These are phyloP conservation scores for Auricularia auricula-judae DNA, from an alignment of 768 basidiomycete genomes.

Conservation along the genomic window DNA sequence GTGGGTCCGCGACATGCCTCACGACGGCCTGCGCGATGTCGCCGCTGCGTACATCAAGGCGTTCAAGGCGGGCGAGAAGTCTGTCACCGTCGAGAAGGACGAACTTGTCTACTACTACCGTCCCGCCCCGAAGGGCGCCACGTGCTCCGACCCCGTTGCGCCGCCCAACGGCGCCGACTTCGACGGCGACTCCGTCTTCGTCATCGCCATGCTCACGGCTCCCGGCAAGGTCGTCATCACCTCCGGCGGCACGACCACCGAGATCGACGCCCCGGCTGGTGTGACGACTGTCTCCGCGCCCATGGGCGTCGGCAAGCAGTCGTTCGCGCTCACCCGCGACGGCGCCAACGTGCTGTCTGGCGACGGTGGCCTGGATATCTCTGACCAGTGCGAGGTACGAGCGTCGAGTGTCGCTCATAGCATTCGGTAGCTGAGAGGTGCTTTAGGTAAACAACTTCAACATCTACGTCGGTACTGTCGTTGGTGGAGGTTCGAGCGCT, in stretches of 20 bases:
- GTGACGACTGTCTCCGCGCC: neutral
- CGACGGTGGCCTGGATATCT: neutral
- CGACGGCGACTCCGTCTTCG: neutral
- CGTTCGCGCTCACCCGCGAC: neutral
- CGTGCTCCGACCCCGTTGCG: neutral
- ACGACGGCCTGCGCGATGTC: neutral
- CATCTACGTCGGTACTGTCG: neutral
- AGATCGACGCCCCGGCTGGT: neutral
- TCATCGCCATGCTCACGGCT: neutral
- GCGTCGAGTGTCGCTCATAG: too few species aligned
- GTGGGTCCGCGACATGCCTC: conserved; percentile 1
- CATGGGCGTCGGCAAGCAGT: conserved; percentile 1
- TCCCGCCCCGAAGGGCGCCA: neutral
- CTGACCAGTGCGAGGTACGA: neutral
- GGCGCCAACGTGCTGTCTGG: neutral
- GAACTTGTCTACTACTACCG: conserved; percentile 1
- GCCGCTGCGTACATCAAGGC: conserved; percentile 1
- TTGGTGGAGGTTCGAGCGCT: neutral
- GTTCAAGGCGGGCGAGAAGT: conserved; percentile 1
- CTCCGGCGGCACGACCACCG: neutral
- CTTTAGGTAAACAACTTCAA: neutral
- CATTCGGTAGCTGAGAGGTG: too few species aligned
- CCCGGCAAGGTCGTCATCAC: neutral
- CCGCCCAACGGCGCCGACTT: neutral
- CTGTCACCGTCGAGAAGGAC: neutral